A percentile compares a stretch with the other conserved stretches of the same genome.
These are phyloP conservation scores for Leishmania guyanensis DNA, from an alignment of 208 protist genomes.

Conservation along the genomic window DNA sequence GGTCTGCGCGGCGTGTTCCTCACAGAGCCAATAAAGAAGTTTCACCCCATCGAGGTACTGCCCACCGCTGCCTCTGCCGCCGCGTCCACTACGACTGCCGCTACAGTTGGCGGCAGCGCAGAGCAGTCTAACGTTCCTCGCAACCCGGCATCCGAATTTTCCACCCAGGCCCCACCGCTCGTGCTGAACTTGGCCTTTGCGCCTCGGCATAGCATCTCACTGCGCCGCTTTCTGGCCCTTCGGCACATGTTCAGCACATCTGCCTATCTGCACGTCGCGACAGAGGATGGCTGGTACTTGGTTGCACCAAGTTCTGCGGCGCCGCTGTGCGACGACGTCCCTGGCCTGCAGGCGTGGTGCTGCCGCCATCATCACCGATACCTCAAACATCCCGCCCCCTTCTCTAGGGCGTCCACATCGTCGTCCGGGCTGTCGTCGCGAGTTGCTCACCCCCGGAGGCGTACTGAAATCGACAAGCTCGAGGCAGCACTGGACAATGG, in stretches of 20 bases:
- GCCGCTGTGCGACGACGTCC: constrained; percentile 39
- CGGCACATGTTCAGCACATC: constrained; percentile 62
- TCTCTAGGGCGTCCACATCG: background rate
- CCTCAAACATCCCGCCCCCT: background rate
- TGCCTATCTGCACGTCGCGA: constrained; percentile 59
- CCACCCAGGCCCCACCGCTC: constrained; percentile 42
- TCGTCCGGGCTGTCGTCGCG: background rate
- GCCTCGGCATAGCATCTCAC: constrained; percentile 50
- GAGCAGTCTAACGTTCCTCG: background rate
- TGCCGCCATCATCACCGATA: constrained; percentile 58
- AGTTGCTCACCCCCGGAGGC: background rate
- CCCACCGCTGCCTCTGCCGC: constrained; percentile 21
- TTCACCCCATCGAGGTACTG: constrained; percentile 64
- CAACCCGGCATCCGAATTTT: too few relatives aligned
- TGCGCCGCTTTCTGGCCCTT: constrained; percentile 76
- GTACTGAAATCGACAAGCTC: constrained; percentile 12
- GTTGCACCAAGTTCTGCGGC: constrained; percentile 50
- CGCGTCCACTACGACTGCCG: background rate
- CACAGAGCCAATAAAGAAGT: constrained; percentile 65
- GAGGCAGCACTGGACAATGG: constrained; percentile 21
- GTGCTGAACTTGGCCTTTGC: constrained; percentile 57
- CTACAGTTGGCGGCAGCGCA: background rate
- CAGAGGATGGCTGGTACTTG: constrained; percentile 68
- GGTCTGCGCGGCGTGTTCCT: constrained; percentile 63
- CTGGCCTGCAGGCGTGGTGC: constrained; percentile 50